Evolutionary conservation across 1,139 yeast genomes (phyloP), one percentile per base, ranked within the genome.

Genomic region (Kurtzmaniella natalensis): DNA sequence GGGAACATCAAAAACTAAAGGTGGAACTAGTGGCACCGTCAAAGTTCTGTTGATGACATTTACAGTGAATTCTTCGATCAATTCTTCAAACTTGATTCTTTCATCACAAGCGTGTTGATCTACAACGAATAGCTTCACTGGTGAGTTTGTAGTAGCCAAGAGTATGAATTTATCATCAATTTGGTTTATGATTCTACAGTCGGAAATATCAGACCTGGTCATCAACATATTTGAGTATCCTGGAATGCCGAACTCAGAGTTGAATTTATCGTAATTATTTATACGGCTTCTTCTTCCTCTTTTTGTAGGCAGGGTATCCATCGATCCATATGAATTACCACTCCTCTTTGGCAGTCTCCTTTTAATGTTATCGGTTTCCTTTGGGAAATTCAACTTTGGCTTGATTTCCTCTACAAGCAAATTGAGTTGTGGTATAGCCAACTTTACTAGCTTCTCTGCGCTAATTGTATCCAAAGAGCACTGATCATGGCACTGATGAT

Each of bases 21-120:
- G 46, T 1, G 33, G 14, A 23, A 26, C 37, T 3, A 51, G 32
- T 10, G 48, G 47, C 9, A 49, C 18, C 2, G 21, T 14, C 2
- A 43, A 37, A 7, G 7, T 26, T 5, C 6, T 14, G 18, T 51
- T 43, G 6, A 36, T n/a, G 3, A 41, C 36, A 23, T 36, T 32
- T 3, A n/a, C 37, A n/a, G 70, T 43, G 32, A 59, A 57, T 2
- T 63, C 61, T 26, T 49, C 45, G 9, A 74, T 53, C 6, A 70
- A 46, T 2, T 41, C 34, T 45, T 85, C 94, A 2, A 81, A 66
- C 28, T 64, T 61, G 0, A 82, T 58, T 32, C 94, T 52, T 47
- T 84, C 94, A 51, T 82, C 92, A 30, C 80, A 75, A 1, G 94
- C 94, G 59, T 85, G 94, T 49, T 84, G 94, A 47, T 85, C 94